Conservation (phyloP, 129 eudicot genomes). For the Flaveria robusta region DNA sequence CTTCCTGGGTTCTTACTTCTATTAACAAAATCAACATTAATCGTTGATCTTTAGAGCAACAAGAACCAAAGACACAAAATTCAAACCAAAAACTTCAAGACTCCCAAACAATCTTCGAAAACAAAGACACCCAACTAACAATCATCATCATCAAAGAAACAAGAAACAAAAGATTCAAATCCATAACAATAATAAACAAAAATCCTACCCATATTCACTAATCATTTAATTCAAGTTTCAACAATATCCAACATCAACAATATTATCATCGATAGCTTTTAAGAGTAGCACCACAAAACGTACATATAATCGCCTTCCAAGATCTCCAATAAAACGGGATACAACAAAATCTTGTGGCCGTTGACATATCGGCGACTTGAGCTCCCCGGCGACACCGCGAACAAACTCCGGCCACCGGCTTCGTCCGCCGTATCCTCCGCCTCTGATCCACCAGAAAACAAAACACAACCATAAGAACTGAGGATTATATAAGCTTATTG, state of each 20-base stretch:
- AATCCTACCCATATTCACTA: too few relatives aligned
- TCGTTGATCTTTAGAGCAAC: not conserved
- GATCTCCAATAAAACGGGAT: slow-evolving; percentile 72
- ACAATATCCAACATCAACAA: too few relatives aligned
- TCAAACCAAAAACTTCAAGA: not conserved
- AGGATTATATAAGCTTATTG: not conserved
- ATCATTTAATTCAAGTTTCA: too few relatives aligned
- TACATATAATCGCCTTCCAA: slow-evolving; percentile 82
- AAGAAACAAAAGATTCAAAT: not conserved
- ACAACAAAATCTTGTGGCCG: slow-evolving; percentile 73
- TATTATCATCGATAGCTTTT: slow-evolving; percentile 46
- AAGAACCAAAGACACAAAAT: not conserved
- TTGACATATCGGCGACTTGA: slow-evolving; percentile 76
- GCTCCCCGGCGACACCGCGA: slow-evolving; percentile 89
- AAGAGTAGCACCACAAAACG: slow-evolving; percentile 80
- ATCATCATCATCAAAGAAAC: too few relatives aligned
- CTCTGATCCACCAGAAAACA: slow-evolving; percentile 84
- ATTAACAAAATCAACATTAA: not conserved
- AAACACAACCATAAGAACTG: slow-evolving; percentile 54
- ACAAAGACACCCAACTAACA: too few relatives aligned
- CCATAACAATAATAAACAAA: not conserved
- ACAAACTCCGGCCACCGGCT: slow-evolving; percentile 83
- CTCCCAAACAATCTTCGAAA: not conserved
- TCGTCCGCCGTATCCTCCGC: slow-evolving; percentile 48
- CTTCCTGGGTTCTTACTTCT: too few relatives aligned